Base-by-base conservation (phyloP, 768 basidiomycete genomes). In the Sarcodon aspratus region DNA sequence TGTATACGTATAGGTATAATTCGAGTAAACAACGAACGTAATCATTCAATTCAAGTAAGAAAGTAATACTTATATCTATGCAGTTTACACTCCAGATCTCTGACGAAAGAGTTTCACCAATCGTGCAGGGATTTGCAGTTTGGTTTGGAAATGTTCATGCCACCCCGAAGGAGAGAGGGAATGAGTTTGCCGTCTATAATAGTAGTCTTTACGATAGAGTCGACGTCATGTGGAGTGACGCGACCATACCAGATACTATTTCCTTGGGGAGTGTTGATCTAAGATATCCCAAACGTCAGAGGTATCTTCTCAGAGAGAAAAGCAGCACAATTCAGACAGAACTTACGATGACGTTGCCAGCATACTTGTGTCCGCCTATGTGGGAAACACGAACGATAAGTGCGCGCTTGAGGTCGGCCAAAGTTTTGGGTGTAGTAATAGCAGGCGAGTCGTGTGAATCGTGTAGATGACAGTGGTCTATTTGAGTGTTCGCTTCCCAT, bases 221-320 rank as follows among this genome's bases (percentile, higher is more conserved):
- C 81, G 45, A 93, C 85, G 59, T 95, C 87, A 60, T 91, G 85
- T 7, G 94, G 82, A 21, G 85, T 85, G 6, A 96, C 92, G 21
- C 95, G 82, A 17, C 95, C 95, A 58, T 97, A 97, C 83, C 92
- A 97, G 31, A 97, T 75, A 36, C 82, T 80, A 18, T 86, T 76
- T 17, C 93, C 93, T 49, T 80, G 75, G 0, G 93, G 92, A 43
- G 81, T 88, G 64, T 89, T 83, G 59, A 97, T 88, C 86, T 93
- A 57, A 44, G 37, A 33, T 31, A 27, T 27, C 21, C 21, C 21
- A 27, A 27, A 27, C 21, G 5, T 5, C 21, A 27, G 2, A 27
- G 21, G 5, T 27, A 9, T 35, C 37, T 38, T 17, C 11, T 34
- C 31, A 13, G 21, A 27, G 21, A 5, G 21, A 27, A 27, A 27